These are phyloP conservation scores for Phalaenopsis equestris DNA, from an alignment of 106 monocot species.

Conservation along the genomic window DNA sequence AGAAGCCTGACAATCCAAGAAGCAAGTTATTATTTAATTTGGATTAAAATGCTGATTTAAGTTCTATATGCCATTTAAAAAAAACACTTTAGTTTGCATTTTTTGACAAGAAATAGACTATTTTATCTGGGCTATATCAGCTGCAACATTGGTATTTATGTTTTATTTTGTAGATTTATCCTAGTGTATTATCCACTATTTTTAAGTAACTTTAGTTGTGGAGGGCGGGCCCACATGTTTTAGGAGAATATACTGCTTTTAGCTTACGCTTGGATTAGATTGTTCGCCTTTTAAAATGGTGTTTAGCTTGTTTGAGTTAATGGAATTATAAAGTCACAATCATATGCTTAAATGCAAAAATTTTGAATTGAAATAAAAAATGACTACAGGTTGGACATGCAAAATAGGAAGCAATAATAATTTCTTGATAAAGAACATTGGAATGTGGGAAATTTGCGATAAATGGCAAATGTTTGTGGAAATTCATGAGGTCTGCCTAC, in stretches of 20 bases:
- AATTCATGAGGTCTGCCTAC: not conserved
- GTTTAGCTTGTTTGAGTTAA: no score
- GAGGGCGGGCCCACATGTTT: not conserved
- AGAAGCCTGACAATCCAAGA: no score
- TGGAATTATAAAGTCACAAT: not conserved
- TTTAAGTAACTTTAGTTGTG: not conserved
- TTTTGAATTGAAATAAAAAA: slow-evolving; percentile 1
- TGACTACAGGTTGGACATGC: not conserved
- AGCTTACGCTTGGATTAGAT: not conserved
- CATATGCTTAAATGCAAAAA: not conserved
- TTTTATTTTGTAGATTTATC: not conserved
- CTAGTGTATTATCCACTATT: not conserved
- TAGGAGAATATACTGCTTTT: not conserved
- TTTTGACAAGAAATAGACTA: not conserved
- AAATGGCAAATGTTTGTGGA: not conserved
- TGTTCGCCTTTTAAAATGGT: not conserved
- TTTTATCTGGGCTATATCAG: not conserved
- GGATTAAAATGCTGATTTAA: not conserved
- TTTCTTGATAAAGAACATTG: not conserved
- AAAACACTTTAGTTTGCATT: not conserved
- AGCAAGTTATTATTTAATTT: not conserved
- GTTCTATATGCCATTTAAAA: not conserved
- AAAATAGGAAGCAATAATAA: not conserved
- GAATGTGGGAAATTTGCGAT: not conserved
- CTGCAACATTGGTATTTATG: not conserved